Percentiles rank a stretch among this genome's conserved stretches.
Evolutionary conservation across 2,329 filamentous ascomycete genomes (phyloP).

Genomic region (Ascochyta viciae-villosae): DNA sequence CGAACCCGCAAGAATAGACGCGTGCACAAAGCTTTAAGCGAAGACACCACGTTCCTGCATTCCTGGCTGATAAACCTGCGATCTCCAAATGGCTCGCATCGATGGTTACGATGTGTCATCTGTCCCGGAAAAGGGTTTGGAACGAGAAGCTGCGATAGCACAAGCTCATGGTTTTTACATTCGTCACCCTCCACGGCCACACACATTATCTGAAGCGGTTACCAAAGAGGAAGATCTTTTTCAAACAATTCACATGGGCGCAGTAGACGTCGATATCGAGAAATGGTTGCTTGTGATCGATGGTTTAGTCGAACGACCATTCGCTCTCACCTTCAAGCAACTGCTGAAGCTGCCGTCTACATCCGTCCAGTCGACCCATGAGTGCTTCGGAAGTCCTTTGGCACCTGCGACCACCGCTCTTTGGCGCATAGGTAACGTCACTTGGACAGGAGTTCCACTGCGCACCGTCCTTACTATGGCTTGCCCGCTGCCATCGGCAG

Average conservation of each 20-base stretch:
- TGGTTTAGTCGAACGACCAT: slow-evolving; percentile 40
- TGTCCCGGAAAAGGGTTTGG: background rate
- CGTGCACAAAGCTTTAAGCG: background rate
- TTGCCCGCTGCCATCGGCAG: slow-evolving; percentile 7
- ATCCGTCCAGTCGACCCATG: slow-evolving; percentile 43
- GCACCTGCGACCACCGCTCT: slow-evolving; percentile 36
- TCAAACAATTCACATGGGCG: slow-evolving; percentile 49
- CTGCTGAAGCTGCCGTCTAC: slow-evolving; percentile 33
- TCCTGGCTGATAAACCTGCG: background rate
- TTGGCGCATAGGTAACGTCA: slow-evolving; percentile 46
- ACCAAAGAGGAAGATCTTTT: slow-evolving; percentile 42
- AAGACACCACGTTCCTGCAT: background rate
- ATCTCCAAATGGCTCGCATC: background rate
- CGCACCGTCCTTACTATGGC: slow-evolving; percentile 31
- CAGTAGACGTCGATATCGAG: slow-evolving; percentile 34
- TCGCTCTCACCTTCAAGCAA: slow-evolving; percentile 33
- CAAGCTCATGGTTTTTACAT: slow-evolving; percentile 23
- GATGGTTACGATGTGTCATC: background rate
- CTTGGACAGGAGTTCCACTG: slow-evolving; percentile 46
- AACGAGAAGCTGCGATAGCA: slow-evolving; percentile 5
- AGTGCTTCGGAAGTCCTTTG: slow-evolving; percentile 48
- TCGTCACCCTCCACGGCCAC: slow-evolving; percentile 36
- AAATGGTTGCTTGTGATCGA: slow-evolving; percentile 42
- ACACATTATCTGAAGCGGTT: slow-evolving; percentile 31
- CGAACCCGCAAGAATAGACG: background rate